Evolutionary conservation across 1,284 basidiomycete genomes (phyloP).

Genomic region (Cutaneotrichosporon sp.): DNA sequence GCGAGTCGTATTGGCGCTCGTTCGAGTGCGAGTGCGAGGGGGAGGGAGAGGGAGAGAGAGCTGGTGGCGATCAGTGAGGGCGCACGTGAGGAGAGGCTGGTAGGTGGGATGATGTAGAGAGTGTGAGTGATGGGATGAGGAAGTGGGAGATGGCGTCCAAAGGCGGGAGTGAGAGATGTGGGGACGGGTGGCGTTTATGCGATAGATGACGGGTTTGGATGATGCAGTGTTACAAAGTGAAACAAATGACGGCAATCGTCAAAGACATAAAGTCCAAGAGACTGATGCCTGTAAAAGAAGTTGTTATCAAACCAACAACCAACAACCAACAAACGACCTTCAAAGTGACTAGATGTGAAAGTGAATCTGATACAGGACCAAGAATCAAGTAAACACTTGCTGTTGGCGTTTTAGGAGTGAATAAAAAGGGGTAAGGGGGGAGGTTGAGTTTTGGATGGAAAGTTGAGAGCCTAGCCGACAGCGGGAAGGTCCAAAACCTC

Average conservation of each 20-base stretch:
- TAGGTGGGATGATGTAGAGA: not conserved
- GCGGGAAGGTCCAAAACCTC: too few relatives aligned
- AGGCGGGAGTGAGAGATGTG: not conserved
- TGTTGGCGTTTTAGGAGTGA: too few relatives aligned
- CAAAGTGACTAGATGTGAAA: too few relatives aligned
- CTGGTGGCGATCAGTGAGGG: not conserved
- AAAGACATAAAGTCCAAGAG: not conserved
- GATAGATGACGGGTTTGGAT: not conserved
- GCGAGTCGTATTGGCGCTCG: not conserved
- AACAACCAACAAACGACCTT: too few relatives aligned
- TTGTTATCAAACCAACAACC: not conserved
- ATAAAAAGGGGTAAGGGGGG: too few relatives aligned
- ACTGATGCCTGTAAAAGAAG: too few relatives aligned
- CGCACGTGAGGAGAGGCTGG: not conserved
- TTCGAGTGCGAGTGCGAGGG: too few relatives aligned
- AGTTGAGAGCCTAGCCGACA: too few relatives aligned
- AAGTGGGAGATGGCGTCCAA: not conserved
- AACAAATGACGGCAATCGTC: conserved; percentile 3
- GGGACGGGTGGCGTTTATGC: conserved; percentile 4
- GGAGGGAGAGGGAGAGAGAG: not conserved
- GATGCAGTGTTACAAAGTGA: not conserved
- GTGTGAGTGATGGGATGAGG: not conserved
- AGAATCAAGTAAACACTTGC: too few relatives aligned
- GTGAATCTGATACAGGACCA: too few relatives aligned
- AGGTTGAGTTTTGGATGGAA: too few relatives aligned